phyloP scores from a whole-genome alignment of 208 protist genomes.

The Trypanosoma theileri region DNA sequence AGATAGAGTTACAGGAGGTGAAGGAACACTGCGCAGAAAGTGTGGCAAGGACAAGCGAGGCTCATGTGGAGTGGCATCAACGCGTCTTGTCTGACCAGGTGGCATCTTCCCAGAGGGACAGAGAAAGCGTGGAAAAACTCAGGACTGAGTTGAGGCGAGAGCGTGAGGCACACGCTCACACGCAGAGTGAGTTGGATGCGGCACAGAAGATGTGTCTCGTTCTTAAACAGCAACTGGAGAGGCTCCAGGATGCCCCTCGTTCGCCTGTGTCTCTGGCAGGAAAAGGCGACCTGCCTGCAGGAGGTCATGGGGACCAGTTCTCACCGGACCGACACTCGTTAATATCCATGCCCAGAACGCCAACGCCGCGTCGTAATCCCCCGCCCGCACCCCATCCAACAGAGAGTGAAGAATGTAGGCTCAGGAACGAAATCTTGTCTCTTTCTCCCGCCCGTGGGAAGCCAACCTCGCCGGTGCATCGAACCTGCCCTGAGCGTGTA shows the following conservation, averaged over 20 bases:
- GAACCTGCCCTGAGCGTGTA: background rate
- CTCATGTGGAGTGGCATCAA: conserved; percentile 12
- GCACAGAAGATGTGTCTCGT: conserved; percentile 12
- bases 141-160: conserved; percentile 20
- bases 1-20: conserved; percentile 19
- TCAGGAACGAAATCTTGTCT: background rate
- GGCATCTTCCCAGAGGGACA: conserved; percentile 1
- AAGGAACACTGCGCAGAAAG: conserved; percentile 11
- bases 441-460: background rate
- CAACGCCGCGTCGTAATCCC: conserved; percentile 17
- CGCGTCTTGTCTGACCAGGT: conserved; percentile 17
- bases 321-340: conserved; percentile 3
- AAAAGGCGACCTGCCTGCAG: background rate
- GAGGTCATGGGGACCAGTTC: background rate
- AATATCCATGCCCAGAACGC: conserved; percentile 8
- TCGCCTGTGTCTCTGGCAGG: background rate
- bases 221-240: conserved; percentile 20
- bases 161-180: conserved; percentile 15
- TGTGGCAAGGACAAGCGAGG: conserved; percentile 8
- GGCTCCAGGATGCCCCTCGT: conserved; percentile 1
- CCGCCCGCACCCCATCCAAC: conserved; percentile 10
- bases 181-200: conserved; percentile 10
- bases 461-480: background rate
- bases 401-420: background rate
- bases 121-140: conserved; percentile 15